Evolutionary conservation across 305 asterid species (phyloP).

Genomic region (Ilex paraguariensis): DNA sequence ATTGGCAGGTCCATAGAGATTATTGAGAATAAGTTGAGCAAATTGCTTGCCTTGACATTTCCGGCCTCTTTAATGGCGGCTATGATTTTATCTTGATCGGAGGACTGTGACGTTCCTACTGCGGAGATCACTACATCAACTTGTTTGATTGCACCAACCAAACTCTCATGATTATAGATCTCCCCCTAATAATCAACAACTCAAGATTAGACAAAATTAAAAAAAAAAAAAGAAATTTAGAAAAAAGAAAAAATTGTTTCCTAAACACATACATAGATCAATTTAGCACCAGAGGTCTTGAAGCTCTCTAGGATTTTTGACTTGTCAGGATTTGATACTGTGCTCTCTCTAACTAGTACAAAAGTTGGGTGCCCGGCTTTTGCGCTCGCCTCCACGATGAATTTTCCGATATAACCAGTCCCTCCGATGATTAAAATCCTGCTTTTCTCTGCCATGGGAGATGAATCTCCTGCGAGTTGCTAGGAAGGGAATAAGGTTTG

Average conservation of each 20-base stretch:
- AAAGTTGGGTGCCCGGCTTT: slow-evolving; percentile 28
- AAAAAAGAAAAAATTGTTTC: slow-evolving; percentile 42
- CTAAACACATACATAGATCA: slow-evolving; percentile 9
- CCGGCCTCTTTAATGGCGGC: slow-evolving; percentile 62
- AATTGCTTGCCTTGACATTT: slow-evolving; percentile 42
- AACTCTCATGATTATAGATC: slow-evolving; percentile 22
- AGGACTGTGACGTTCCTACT: slow-evolving; percentile 43
- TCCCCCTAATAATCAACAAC: neutral
- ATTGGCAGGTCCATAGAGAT: too few species aligned
- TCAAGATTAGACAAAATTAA: neutral
- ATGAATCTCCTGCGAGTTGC: too few species aligned
- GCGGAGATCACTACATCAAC: slow-evolving; percentile 59
- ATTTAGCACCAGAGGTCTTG: neutral
- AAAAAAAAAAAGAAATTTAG: slow-evolving; percentile 25
- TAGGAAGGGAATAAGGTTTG: too few species aligned
- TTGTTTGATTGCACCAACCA: slow-evolving; percentile 48
- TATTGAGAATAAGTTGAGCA: too few species aligned
- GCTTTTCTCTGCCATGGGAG: slow-evolving; percentile 12
- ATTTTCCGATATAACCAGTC: slow-evolving; percentile 34
- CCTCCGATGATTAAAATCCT: slow-evolving; percentile 36
- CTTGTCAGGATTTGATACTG: neutral
- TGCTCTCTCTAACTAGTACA: neutral
- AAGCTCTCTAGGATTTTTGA: neutral
- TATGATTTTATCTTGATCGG: slow-evolving; percentile 50
- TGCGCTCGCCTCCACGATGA: slow-evolving; percentile 32